A percentile compares a stretch with the other conserved stretches of the same genome.
Evolutionary conservation across 768 basidiomycete genomes (phyloP).

Genomic region (Auriculariales sp.): DNA sequence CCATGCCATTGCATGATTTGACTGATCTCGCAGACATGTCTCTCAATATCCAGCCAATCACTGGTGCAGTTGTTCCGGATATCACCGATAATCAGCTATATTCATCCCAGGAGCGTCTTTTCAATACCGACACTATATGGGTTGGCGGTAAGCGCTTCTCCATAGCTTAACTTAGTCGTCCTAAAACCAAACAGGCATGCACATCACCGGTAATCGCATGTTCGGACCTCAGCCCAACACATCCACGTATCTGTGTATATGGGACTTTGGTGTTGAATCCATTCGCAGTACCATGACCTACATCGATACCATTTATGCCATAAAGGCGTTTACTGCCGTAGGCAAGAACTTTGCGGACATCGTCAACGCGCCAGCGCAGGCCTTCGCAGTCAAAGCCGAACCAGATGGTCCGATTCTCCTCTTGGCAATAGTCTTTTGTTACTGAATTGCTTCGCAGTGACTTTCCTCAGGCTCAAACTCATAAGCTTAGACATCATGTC

Average conservation of each 20-base stretch:
- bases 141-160: conserved; percentile 28
- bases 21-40: conserved; percentile 46
- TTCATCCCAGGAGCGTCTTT: conserved; percentile 9
- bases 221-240: conserved; percentile 83
- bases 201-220: conserved; percentile 70
- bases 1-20: not conserved
- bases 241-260: conserved; percentile 79
- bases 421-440: not conserved
- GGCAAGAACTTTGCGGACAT: conserved; percentile 57
- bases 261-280: too few relatives aligned
- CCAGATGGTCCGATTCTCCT: conserved; percentile 53
- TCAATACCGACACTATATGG: conserved; percentile 24
- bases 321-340: conserved; percentile 34
- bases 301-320: conserved; percentile 41
- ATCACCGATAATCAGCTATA: conserved; percentile 17
- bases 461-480: conserved; percentile 61
- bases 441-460: conserved; percentile 35
- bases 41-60: conserved; percentile 51
- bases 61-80: conserved; percentile 32
- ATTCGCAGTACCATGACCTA: conserved; percentile 46
- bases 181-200: conserved; percentile 55
- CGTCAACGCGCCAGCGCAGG: conserved; percentile 66
- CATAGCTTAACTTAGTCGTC: not conserved
- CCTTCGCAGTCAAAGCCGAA: conserved; percentile 44
- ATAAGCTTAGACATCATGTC: conserved; percentile 41